Conservation (phyloP, 1,284 basidiomycete genomes). For the Schizophyllum commune region DNA sequence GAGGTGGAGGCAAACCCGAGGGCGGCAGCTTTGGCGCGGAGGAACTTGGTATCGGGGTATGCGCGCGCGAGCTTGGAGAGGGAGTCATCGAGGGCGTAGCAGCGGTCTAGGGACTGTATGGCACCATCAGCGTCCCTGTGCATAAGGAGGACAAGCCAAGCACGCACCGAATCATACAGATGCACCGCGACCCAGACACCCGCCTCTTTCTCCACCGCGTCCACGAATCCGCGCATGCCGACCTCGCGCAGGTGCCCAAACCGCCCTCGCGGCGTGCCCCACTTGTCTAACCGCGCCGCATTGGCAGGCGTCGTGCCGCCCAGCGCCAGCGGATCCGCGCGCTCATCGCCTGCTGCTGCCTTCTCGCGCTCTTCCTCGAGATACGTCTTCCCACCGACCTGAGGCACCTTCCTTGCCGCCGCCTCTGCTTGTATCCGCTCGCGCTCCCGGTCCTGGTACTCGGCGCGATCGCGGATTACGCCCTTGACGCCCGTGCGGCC, state of each 20-base stretch:
- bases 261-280: conserved; percentile 39
- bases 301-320: conserved; percentile 29
- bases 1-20: conserved; percentile 63
- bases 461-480: conserved; percentile 70
- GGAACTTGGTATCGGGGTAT: conserved; percentile 71
- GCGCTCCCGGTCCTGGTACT: conserved; percentile 48
- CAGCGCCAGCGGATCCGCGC: conserved; percentile 32
- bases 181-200: conserved; percentile 76
- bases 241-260: conserved; percentile 83
- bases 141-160: background rate
- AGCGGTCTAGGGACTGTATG: conserved; percentile 62
- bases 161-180: conserved; percentile 74
- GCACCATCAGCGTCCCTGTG: background rate
- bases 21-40: conserved; percentile 65
- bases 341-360: conserved; percentile 28
- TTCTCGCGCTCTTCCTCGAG: conserved; percentile 64
- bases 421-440: conserved; percentile 42
- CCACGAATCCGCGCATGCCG: conserved; percentile 63
- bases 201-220: conserved; percentile 67
- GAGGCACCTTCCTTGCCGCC: conserved; percentile 13
- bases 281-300: conserved; percentile 25
- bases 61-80: conserved; percentile 61
- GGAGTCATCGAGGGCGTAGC: conserved; percentile 61
- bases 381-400: conserved; percentile 57
- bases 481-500: conserved; percentile 81